Conservation (phyloP, 371 early-diverging fungal species). For the Catenaria anguillulae region DNA sequence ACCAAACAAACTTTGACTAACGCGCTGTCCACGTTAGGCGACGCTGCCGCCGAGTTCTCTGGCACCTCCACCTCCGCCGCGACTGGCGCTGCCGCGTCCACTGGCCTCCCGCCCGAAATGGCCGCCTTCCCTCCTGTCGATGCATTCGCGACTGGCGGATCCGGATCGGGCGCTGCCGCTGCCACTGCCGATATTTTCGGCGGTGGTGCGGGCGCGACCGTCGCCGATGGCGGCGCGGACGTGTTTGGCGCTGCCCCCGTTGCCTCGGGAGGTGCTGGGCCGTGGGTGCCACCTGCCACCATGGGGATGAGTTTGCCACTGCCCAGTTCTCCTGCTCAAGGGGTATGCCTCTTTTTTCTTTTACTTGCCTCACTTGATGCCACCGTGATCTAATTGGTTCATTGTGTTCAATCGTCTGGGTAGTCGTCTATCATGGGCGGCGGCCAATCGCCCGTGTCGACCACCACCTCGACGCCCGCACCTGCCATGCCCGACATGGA, state of each 20-base stretch:
- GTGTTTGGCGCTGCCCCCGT: not conserved
- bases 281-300: not conserved
- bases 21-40: conserved; percentile 30
- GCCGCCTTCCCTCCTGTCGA: conserved; percentile 11
- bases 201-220: too few relatives aligned
- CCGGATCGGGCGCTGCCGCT: conserved; percentile 16
- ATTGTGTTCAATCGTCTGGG: not conserved
- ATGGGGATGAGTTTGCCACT: not conserved
- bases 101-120: not conserved
- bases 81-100: conserved; percentile 6
- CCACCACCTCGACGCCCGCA: too few relatives aligned
- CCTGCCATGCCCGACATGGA: too few relatives aligned
- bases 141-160: too few relatives aligned
- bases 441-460: too few relatives aligned
- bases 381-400: too few relatives aligned
- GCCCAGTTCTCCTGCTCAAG: not conserved
- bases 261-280: not conserved
- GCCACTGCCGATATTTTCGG: conserved; percentile 10
- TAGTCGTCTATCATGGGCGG: not conserved
- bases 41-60: conserved; percentile 52
- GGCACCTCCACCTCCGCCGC: conserved; percentile 4
- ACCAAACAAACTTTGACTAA: too few relatives aligned
- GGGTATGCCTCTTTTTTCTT: too few relatives aligned
- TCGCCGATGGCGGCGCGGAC: conserved; percentile 9
- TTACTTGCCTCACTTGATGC: too few relatives aligned